These are phyloP conservation scores for Amyloporia xantha DNA, from an alignment of 768 basidiomycete species.

Conservation along the genomic window DNA sequence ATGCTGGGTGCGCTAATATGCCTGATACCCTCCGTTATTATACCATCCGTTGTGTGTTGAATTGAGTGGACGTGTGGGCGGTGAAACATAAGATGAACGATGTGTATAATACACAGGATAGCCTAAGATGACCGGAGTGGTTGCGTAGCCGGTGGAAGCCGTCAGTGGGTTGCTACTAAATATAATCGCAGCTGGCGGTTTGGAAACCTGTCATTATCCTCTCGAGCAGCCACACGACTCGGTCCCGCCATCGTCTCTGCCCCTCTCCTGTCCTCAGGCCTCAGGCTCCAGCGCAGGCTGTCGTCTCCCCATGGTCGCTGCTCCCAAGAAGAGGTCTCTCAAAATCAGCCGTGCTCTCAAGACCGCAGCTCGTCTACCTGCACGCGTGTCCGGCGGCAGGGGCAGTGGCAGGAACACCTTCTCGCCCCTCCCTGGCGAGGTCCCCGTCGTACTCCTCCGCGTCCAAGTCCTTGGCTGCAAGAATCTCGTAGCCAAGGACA, in stretches of 20 bases:
- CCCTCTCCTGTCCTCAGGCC: not conserved
- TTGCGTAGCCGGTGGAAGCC: too few species aligned
- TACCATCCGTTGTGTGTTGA: not conserved
- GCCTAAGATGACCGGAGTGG: too few species aligned
- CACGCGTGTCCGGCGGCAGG: slow-evolving; percentile 36
- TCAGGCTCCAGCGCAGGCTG: too few species aligned
- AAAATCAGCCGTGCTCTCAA: slow-evolving; percentile 58
- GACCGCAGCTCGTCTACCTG: slow-evolving; percentile 49
- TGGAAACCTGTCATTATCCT: not conserved
- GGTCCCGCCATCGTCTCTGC: not conserved
- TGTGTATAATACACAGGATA: too few species aligned
- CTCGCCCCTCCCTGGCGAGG: slow-evolving; percentile 51
- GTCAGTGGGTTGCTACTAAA: not conserved
- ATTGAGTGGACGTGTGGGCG: too few species aligned
- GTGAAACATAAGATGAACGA: too few species aligned
- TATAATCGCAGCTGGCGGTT: not conserved
- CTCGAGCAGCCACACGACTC: too few species aligned
- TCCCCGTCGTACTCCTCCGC: slow-evolving; percentile 57
- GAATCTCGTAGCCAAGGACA: slow-evolving; percentile 56
- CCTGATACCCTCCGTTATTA: not conserved
- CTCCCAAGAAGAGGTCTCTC: slow-evolving; percentile 33
- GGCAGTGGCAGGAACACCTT: slow-evolving; percentile 31
- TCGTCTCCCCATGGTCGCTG: slow-evolving; percentile 22
- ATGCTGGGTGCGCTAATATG: not conserved
- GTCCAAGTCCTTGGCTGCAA: slow-evolving; percentile 64